Evolutionary conservation across 202 grass and related monocot species (phyloP), one percentile per base, ranked within the genome.

Genomic region (Eragrostis tef): DNA sequence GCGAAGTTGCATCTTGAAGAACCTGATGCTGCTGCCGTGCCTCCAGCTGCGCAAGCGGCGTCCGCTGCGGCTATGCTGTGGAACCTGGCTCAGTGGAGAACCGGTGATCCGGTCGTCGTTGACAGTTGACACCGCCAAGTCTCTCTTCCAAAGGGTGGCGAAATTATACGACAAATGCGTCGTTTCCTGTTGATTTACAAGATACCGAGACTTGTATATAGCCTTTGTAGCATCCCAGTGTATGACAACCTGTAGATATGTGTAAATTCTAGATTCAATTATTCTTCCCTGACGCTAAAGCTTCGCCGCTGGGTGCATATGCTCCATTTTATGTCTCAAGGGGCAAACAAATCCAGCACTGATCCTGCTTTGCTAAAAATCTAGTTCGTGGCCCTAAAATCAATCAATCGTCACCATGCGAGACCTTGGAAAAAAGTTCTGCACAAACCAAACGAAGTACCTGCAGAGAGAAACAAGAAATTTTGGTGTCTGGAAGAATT

Each of bases 1-100:
- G 89, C n/a, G 85, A 94, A 81, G 85, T 78, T 80, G 77, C 65
- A 15, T 69, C 70, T 5, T 89, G 83, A 86, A 53, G 50, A 60
- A 27, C 20, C 29, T 71, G 71, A 12, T 20, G n/a, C 43, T 20
- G n/a, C 43, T 56, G 42, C 0, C 12, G n/a, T 71, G 10, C 19
- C 45, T 62, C 45, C 3, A 39, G 51, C 8, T 24, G 57, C 11
- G n/a, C 62, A 11, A 15, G 2, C 6, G 14, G 7, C 54, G 14
- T 27, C 26, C 11, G 11, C 42, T 4, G 48, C n/a, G 0, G 63
- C 71, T 46, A 8, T 43, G 10, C 29, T 24, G 51, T 31, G 20
- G 26, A 73, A 25, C 17, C 73, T 29, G 45, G 45, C 39, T 79
- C 25, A 19, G 61, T 24, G 10, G 73, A 20, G 44, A 67, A 68